phyloP scores from a whole-genome alignment of 768 basidiomycete species.

The Lentinula edodes region DNA sequence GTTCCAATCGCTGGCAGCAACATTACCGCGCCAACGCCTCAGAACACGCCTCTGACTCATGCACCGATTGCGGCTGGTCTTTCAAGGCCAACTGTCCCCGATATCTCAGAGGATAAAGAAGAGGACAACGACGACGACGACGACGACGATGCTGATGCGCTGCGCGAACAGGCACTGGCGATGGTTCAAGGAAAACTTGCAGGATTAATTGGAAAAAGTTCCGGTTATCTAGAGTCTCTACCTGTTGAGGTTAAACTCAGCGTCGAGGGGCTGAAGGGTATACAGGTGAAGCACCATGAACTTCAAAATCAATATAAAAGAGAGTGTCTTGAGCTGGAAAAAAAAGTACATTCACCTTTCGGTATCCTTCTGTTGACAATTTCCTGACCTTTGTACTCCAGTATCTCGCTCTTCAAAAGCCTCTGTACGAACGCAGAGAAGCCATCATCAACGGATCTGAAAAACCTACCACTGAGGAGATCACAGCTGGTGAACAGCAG shows the following conservation, averaged over 20 bases:
- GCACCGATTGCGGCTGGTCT: conserved; percentile 76
- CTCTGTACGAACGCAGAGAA: conserved; percentile 81
- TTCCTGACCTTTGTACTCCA: conserved; percentile 19
- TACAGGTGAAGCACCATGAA: conserved; percentile 88
- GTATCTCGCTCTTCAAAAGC: conserved; percentile 75
- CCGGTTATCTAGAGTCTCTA: conserved; percentile 90
- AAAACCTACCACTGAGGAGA: conserved; percentile 73
- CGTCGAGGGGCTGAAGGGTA: conserved; percentile 88
- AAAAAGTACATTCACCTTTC: conserved; percentile 59
- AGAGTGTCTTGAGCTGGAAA: conserved; percentile 93
- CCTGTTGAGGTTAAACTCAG: conserved; percentile 76
- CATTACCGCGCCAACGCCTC: conserved; percentile 86
- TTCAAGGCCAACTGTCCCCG: conserved; percentile 84
- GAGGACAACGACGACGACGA: conserved; percentile 45
- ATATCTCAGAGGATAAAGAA: conserved; percentile 77
- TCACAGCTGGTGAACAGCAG: conserved; percentile 71
- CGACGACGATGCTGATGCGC: conserved; percentile 28
- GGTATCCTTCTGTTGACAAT: conserved; percentile 8
- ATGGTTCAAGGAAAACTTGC: conserved; percentile 88
- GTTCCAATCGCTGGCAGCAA: conserved; percentile 56
- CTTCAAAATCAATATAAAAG: conserved; percentile 92
- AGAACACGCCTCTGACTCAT: conserved; percentile 84
- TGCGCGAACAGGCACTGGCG: conserved; percentile 65
- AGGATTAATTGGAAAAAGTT: conserved; percentile 82
- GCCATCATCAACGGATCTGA: conserved; percentile 78